phyloP scores from a whole-genome alignment of 176 grass and related monocot genomes.

The Phragmites australis region DNA sequence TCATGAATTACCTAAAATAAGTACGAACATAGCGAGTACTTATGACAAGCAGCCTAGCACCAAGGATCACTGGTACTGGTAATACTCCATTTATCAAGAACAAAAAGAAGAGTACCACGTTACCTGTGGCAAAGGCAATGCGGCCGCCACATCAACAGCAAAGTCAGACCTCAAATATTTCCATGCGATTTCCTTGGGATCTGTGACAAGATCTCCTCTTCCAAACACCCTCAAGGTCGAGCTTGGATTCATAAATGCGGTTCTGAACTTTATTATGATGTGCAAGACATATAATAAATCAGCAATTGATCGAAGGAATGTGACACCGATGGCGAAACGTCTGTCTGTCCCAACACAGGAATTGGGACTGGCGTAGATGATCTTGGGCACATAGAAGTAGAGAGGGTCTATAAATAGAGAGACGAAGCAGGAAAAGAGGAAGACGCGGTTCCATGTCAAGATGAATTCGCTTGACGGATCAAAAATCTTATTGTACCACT shows the following conservation, averaged over 20 bases:
- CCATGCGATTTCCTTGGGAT: slow-evolving; percentile 77
- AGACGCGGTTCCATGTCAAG: slow-evolving; percentile 77
- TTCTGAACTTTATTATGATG: slow-evolving; percentile 89
- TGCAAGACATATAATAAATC: slow-evolving; percentile 84
- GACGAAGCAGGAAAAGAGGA: slow-evolving; percentile 68
- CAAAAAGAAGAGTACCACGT: slow-evolving; percentile 3
- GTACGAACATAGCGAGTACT: background rate
- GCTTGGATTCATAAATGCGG: slow-evolving; percentile 70
- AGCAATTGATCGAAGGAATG: slow-evolving; percentile 64
- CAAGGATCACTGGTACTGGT: background rate
- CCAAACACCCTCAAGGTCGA: slow-evolving; percentile 78
- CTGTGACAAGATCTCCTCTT: slow-evolving; percentile 76
- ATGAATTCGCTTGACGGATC: slow-evolving; percentile 79
- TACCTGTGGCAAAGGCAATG: slow-evolving; percentile 98
- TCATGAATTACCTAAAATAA: background rate
- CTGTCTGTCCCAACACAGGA: slow-evolving; percentile 63
- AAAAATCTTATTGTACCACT: slow-evolving; percentile 57
- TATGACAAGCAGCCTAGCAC: background rate
- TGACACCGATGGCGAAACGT: slow-evolving; percentile 58
- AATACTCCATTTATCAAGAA: slow-evolving; percentile 1
- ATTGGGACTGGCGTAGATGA: slow-evolving; percentile 20
- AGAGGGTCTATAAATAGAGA: slow-evolving; percentile 92
- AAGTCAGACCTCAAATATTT: slow-evolving; percentile 91
- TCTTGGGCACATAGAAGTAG: slow-evolving; percentile 86
- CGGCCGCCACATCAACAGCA: slow-evolving; percentile 64